A percentile compares a stretch with the other conserved stretches of the same genome.
These are phyloP conservation scores for Triadica sebifera DNA, from an alignment of 345 rosid species.

Conservation along the genomic window DNA sequence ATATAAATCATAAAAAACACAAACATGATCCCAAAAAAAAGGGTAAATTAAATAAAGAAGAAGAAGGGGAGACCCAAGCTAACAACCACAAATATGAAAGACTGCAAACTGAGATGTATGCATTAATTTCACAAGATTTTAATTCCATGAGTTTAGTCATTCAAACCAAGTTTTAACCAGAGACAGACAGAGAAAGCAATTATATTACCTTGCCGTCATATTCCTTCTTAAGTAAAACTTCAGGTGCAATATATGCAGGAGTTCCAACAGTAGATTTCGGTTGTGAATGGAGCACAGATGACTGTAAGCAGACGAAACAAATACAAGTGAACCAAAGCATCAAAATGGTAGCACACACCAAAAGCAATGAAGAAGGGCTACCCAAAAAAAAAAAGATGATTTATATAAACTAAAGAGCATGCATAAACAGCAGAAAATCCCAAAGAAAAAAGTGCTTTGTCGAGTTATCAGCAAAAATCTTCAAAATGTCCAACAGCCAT, in stretches of 20 bases:
- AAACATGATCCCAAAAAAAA: background rate
- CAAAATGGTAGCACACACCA: constrained; percentile 4
- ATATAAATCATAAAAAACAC: background rate
- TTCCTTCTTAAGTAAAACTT: constrained; percentile 93
- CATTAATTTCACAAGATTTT: background rate
- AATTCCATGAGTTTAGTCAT: background rate
- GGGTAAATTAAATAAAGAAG: background rate
- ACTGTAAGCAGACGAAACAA: constrained; percentile 44
- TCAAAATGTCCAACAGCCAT: background rate
- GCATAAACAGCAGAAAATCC: background rate
- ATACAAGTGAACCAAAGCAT: background rate
- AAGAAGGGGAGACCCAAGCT: background rate
- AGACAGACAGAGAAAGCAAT: background rate
- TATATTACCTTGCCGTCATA: constrained; percentile 91
- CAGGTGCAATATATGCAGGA: constrained; percentile 99
- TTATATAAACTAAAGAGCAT: background rate
- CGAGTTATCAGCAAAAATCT: background rate
- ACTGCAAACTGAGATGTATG: background rate
- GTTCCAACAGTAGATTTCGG: constrained; percentile 99
- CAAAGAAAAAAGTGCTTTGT: background rate
- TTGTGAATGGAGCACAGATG: constrained; percentile 92
- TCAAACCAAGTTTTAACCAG: background rate
- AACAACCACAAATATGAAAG: constrained; percentile 4
- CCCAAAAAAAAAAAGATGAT: background rate
- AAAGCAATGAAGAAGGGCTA: background rate